Evolutionary conservation across 2,329 filamentous ascomycete genomes (phyloP), one percentile per base, ranked within the genome.

Genomic region (Diaporthe aspalathi): DNA sequence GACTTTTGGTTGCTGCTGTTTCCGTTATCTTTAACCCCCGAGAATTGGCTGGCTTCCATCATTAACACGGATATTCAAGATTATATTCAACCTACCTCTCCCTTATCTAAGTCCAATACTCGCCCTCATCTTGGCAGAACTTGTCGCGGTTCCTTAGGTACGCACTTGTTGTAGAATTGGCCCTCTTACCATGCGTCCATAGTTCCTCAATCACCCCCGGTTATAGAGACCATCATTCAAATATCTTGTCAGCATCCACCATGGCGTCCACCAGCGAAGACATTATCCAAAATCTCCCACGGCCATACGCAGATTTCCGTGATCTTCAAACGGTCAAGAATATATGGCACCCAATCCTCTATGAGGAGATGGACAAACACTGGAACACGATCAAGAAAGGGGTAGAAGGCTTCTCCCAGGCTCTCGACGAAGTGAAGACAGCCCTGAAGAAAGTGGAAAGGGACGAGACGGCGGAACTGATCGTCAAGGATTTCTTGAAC

Each of bases 331-430:
- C 9, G 8, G 3, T 50, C 11, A 56, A 17, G n/a, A 40, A 11
- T 35, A 2, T 11, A 5, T 70, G 68, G 68, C 7, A 45, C 11
- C 40, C 57, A 9, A 7, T 50, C 16, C 17, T 70, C 5, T 3
- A 17, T 7, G 29, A 5, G 14, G 50, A 56, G 32, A 22, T 70
- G 47, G 24, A 50, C 57, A 67, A 12, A 38, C 43, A 56, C 8
- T 56, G 22, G 50, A 43, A 56, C 3, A 1, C 56, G 68, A 67
- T 57, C 29, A 56, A 57, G 56, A 40, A 70, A 66, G 57, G 68
- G 1, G 50, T 70, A 2, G 38, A n/a, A 49, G 49, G 29, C 12
- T 70, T 67, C 60, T 12, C 22, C 4, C 20, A 2, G 8, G 27
- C 17, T 3, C 50, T n/a, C 5, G 12, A 20, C 29, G 16, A 6